Conservation (phyloP, 257 asterid species). For the Fraxinus americana region DNA sequence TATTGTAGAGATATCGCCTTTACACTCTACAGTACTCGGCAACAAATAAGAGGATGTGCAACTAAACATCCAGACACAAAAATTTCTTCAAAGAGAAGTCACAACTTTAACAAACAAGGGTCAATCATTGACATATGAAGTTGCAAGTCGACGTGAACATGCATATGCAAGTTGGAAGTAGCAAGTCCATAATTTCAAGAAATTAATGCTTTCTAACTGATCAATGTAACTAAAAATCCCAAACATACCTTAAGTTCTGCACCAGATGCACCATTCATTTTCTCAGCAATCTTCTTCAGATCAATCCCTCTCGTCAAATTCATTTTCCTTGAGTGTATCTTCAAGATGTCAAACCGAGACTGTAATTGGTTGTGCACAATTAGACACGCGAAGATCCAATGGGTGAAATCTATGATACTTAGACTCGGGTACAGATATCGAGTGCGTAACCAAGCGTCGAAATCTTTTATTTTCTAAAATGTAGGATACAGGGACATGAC, state of each 20-base stretch:
- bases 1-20: not conserved
- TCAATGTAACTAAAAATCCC: not conserved
- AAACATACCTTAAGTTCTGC: conserved; percentile 65
- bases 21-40: not conserved
- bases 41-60: not conserved
- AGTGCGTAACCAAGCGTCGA: no score
- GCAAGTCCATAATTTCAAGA: conserved; percentile 1
- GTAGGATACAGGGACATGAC: no score
- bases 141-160: not conserved
- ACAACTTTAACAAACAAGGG: not conserved
- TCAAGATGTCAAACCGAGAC: conserved; percentile 72
- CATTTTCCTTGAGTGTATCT: conserved; percentile 78
- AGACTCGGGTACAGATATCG: no score
- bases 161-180: not conserved
- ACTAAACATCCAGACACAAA: not conserved
- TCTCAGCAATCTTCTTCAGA: conserved; percentile 74
- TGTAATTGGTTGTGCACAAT: conserved; percentile 29
- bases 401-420: not conserved
- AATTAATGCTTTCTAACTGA: not conserved
- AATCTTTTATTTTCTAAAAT: no score
- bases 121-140: not conserved
- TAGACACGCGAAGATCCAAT: conserved; percentile 3
- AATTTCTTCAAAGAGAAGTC: not conserved
- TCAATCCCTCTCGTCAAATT: conserved; percentile 78
- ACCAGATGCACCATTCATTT: conserved; percentile 79